A percentile compares a stretch with the other conserved stretches of the same genome.
phyloP scores from a whole-genome alignment of 768 basidiomycete genomes.

The Dentipellis sp. region DNA sequence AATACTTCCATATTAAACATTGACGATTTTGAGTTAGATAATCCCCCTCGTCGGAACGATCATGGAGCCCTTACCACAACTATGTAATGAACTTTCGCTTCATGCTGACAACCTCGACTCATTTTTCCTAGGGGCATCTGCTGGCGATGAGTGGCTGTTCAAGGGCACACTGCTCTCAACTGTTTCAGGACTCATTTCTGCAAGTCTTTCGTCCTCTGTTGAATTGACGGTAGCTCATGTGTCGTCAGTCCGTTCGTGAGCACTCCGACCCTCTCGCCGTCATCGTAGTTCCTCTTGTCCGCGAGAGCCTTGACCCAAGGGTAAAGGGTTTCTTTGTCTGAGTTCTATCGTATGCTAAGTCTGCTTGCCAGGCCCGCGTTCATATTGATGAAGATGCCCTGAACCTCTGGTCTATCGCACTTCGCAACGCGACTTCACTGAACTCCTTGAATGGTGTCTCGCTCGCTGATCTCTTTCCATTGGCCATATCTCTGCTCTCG shows the following conservation, averaged over 20 bases:
- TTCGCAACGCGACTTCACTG: slow-evolving; percentile 51
- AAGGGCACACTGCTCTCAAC: slow-evolving; percentile 63
- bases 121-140: slow-evolving; percentile 46
- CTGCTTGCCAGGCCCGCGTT: slow-evolving; percentile 37
- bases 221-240: neutral
- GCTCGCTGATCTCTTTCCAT: slow-evolving; percentile 58
- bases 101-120: slow-evolving; percentile 6
- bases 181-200: slow-evolving; percentile 61
- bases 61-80: slow-evolving; percentile 50
- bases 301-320: slow-evolving; percentile 49
- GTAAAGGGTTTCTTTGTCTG: slow-evolving; percentile 20
- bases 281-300: slow-evolving; percentile 56
- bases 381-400: slow-evolving; percentile 76
- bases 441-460: slow-evolving; percentile 36
- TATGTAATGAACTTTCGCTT: slow-evolving; percentile 43
- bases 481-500: slow-evolving; percentile 48
- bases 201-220: slow-evolving; percentile 22
- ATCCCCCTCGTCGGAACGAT: slow-evolving; percentile 55
- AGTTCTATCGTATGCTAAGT: neutral
- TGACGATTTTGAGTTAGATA: slow-evolving; percentile 35
- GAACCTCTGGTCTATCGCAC: slow-evolving; percentile 61
- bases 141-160: slow-evolving; percentile 62
- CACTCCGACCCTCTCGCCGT: slow-evolving; percentile 44
- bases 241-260: slow-evolving; percentile 51
- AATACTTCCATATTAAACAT: neutral